These are phyloP conservation scores for Blastobotrys americana DNA, from an alignment of 805 yeast genomes.

Conservation along the genomic window DNA sequence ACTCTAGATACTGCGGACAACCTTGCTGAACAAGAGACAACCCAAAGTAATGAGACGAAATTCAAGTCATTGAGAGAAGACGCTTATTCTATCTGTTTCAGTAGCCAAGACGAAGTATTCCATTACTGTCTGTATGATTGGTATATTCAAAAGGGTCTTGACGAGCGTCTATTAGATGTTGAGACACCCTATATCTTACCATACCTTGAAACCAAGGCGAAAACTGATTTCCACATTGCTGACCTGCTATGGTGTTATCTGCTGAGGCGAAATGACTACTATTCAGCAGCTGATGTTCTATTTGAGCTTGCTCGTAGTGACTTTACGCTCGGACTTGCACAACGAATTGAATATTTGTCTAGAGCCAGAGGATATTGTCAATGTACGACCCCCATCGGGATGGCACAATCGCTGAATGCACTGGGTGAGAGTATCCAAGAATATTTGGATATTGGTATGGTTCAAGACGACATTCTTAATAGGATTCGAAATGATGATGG, in stretches of 20 bases:
- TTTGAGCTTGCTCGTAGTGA: slow-evolving; percentile 68
- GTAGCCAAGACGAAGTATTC: slow-evolving; percentile 72
- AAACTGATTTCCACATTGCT: slow-evolving; percentile 60
- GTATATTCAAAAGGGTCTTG: slow-evolving; percentile 71
- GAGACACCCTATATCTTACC: slow-evolving; percentile 75
- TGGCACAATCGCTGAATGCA: slow-evolving; percentile 69
- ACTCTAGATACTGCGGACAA: slow-evolving; percentile 67
- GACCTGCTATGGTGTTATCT: slow-evolving; percentile 84
- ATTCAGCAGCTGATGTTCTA: slow-evolving; percentile 76
- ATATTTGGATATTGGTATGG: slow-evolving; percentile 74
- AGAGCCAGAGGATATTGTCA: slow-evolving; percentile 91
- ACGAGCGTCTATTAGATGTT: slow-evolving; percentile 68
- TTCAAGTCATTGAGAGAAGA: slow-evolving; percentile 50
- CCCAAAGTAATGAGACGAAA: slow-evolving; percentile 34
- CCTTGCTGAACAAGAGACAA: slow-evolving; percentile 35
- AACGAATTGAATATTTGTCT: slow-evolving; percentile 80
- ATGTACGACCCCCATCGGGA: slow-evolving; percentile 68
- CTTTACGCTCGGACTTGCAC: slow-evolving; percentile 57
- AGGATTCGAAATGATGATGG: slow-evolving; percentile 35
- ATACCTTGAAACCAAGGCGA: slow-evolving; percentile 49
- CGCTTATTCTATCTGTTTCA: slow-evolving; percentile 67
- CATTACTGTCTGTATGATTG: slow-evolving; percentile 90
- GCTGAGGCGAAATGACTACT: slow-evolving; percentile 71
- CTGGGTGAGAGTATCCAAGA: slow-evolving; percentile 66
- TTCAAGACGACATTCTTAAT: slow-evolving; percentile 60